Evolutionary conservation across 2,329 filamentous ascomycete genomes (phyloP).

Genomic region (Clonostachys rosea): DNA sequence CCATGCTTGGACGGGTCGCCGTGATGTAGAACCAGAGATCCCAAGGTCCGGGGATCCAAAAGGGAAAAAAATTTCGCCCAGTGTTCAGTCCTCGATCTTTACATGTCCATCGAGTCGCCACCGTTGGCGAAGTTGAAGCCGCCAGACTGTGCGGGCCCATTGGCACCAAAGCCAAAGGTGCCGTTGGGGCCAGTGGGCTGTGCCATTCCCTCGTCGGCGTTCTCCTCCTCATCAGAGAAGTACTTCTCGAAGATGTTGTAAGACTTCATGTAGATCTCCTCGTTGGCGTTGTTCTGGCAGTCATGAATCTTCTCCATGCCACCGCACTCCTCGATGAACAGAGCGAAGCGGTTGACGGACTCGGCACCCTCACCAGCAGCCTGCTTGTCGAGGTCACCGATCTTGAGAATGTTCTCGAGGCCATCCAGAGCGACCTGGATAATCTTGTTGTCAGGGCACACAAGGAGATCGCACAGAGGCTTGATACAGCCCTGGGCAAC

Average conservation of each 20-base stretch:
- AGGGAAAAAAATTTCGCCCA: too few relatives aligned
- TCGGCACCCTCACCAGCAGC: slow-evolving; percentile 69
- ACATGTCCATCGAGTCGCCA: slow-evolving; percentile 63
- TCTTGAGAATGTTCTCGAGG: slow-evolving; percentile 98
- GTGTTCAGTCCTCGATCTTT: slow-evolving; percentile 14
- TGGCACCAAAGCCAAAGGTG: slow-evolving; percentile 75
- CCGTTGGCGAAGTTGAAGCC: slow-evolving; percentile 91
- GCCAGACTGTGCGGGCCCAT: slow-evolving; percentile 56
- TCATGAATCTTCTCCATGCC: slow-evolving; percentile 99
- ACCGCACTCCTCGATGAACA: slow-evolving; percentile 97
- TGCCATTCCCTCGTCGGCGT: slow-evolving; percentile 75
- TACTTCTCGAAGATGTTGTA: slow-evolving; percentile 99
- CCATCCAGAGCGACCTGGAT: slow-evolving; percentile 98
- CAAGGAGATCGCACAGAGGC: slow-evolving; percentile 89
- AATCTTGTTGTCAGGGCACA: slow-evolving; percentile 99
- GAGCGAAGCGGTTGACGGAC: slow-evolving; percentile 89
- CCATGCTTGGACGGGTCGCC: too few relatives aligned
- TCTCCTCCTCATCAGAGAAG: slow-evolving; percentile 97
- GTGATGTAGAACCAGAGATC: too few relatives aligned
- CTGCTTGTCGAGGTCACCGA: slow-evolving; percentile 98
- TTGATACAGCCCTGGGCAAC: slow-evolving; percentile 94
- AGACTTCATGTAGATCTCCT: slow-evolving; percentile 99
- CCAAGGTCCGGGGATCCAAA: too few relatives aligned
- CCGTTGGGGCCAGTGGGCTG: slow-evolving; percentile 65
- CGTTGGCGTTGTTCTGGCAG: slow-evolving; percentile 99